Evolutionary conservation across 2,329 filamentous ascomycete genomes (phyloP).

Genomic region (Bipolaris cookei): DNA sequence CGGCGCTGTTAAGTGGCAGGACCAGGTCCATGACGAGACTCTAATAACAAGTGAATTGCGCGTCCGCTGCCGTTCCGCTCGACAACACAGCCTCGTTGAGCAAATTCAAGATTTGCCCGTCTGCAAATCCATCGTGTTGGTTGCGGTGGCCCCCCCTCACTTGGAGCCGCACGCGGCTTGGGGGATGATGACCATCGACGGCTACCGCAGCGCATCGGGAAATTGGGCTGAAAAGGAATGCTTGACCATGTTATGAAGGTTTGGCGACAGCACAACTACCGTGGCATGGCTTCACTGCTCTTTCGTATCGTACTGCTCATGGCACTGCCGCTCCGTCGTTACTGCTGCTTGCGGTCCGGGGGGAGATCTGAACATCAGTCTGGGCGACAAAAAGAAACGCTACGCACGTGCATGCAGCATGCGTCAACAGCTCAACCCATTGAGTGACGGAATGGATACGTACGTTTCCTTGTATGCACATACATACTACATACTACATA

Average conservation of each 20-base stretch:
- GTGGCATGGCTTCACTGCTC: neutral
- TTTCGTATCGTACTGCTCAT: conserved; percentile 1
- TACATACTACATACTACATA: too few species aligned
- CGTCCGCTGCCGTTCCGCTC: conserved; percentile 9
- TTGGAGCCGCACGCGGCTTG: conserved; percentile 7
- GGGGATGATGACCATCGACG: neutral
- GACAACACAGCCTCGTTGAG: conserved; percentile 15
- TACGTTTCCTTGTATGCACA: too few species aligned
- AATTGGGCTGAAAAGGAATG: neutral
- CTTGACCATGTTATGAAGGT: neutral
- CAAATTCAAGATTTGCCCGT: conserved; percentile 1
- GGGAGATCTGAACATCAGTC: conserved; percentile 5
- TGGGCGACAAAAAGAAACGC: neutral
- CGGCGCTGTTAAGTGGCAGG: conserved; percentile 24
- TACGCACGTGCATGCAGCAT: too few species aligned
- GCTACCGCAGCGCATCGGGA: conserved; percentile 2
- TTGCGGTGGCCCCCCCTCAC: neutral
- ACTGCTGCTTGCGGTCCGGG: conserved; percentile 6
- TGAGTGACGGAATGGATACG: neutral
- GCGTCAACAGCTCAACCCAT: neutral
- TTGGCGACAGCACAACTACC: conserved; percentile 3
- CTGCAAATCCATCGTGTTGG: conserved; percentile 2
- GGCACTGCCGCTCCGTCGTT: neutral
- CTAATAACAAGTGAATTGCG: conserved; percentile 16
- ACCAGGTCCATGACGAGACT: conserved; percentile 8